Percentiles rank a stretch among this genome's conserved stretches.
Conservation (phyloP, 805 yeast genomes). For the Spathaspora hagerdaliae region DNA sequence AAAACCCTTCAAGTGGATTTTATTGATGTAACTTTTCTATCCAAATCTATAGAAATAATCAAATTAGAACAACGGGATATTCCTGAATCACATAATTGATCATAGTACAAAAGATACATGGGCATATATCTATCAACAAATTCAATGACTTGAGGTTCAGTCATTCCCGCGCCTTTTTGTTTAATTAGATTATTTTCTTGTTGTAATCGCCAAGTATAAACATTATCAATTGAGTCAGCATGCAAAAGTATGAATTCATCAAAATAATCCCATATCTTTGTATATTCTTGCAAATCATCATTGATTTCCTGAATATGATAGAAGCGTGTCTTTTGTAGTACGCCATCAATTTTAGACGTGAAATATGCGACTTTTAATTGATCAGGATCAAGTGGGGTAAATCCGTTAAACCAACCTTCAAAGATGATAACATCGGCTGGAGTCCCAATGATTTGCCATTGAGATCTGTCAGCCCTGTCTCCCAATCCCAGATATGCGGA, state of each 20-base stretch:
- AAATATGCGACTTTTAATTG: conserved; percentile 18
- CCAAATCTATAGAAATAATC: conserved; percentile 5
- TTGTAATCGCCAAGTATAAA: conserved; percentile 75
- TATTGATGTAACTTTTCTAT: conserved; percentile 4
- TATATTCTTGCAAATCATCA: conserved; percentile 46
- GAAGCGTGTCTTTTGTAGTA: conserved; percentile 18
- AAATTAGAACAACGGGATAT: not conserved
- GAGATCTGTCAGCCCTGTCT: conserved; percentile 49
- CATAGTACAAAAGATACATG: conserved; percentile 67
- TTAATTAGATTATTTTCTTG: conserved; percentile 63
- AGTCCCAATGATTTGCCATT: conserved; percentile 32
- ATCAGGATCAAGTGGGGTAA: conserved; percentile 27
- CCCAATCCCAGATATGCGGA: conserved; percentile 70
- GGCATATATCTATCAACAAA: conserved; percentile 90
- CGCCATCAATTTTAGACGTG: conserved; percentile 12
- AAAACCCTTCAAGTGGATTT: not conserved
- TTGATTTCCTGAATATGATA: conserved; percentile 45
- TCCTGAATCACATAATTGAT: conserved; percentile 29
- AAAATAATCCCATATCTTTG: conserved; percentile 53
- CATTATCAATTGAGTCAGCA: conserved; percentile 57
- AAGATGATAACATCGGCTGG: conserved; percentile 65
- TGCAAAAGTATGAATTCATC: conserved; percentile 59
- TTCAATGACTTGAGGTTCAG: conserved; percentile 57
- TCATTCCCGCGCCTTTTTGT: conserved; percentile 70
- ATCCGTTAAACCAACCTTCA: conserved; percentile 97